These are phyloP conservation scores for Mortierella claussenii DNA, from an alignment of 192 early-diverging fungal genomes.

Conservation along the genomic window DNA sequence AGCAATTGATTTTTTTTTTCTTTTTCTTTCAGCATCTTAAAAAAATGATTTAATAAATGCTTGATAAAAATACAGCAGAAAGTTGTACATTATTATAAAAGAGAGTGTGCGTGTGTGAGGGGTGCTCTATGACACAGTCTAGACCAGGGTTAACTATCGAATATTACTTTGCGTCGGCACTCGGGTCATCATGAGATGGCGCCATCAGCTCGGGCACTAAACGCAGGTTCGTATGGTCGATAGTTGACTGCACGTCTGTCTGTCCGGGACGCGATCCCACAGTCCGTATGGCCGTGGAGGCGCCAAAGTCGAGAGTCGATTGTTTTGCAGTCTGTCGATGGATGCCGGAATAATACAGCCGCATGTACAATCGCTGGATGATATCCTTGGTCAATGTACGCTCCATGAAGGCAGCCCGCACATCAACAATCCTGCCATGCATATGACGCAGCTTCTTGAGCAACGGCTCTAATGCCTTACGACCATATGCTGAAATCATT, in stretches of 20 bases:
- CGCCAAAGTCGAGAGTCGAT: background rate
- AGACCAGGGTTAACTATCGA: no score
- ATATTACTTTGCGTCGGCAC: background rate
- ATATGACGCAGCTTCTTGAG: conserved; percentile 23
- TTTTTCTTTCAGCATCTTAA: no score
- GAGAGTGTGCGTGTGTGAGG: no score
- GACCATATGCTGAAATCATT: conserved; percentile 35
- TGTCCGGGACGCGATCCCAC: background rate
- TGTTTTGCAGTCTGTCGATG: conserved; percentile 15
- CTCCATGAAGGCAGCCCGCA: conserved; percentile 42
- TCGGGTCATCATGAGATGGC: background rate
- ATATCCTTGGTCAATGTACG: conserved; percentile 42
- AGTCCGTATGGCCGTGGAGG: no score
- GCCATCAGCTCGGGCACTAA: background rate
- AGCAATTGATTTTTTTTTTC: no score
- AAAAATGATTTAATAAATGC: no score
- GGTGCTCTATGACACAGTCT: no score
- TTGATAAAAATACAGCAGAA: no score
- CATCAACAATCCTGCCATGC: conserved; percentile 38
- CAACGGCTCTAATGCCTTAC: conserved; percentile 11
- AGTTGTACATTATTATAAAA: no score
- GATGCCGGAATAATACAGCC: conserved; percentile 19
- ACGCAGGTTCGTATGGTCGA: background rate
- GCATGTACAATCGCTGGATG: conserved; percentile 34
- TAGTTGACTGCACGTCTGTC: background rate